phyloP scores from a whole-genome alignment of 2,329 filamentous ascomycete genomes.

The Fusarium sp. region DNA sequence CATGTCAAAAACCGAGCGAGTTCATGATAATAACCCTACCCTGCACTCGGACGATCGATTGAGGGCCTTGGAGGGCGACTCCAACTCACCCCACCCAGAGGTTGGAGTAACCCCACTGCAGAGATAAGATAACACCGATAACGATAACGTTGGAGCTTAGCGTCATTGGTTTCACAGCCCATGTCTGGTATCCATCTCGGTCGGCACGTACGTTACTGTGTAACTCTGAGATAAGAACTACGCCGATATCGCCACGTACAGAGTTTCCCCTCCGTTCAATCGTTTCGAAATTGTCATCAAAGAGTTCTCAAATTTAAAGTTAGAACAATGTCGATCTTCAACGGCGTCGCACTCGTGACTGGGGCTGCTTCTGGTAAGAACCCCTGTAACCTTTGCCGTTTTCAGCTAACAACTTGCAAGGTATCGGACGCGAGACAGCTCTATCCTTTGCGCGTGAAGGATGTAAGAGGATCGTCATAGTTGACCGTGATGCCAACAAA shows the following conservation, averaged over 20 bases:
- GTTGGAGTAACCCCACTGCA: neutral
- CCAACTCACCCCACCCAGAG: neutral
- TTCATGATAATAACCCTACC: neutral
- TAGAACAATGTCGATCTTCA: slow-evolving; percentile 11
- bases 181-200: neutral
- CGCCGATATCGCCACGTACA: neutral
- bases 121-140: neutral
- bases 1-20: too few species aligned
- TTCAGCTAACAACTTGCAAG: neutral
- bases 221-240: neutral
- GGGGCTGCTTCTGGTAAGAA: slow-evolving; percentile 17
- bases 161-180: neutral
- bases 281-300: accelerated
- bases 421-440: slow-evolving; percentile 10
- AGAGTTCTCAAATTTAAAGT: accelerated
- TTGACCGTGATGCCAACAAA: slow-evolving; percentile 1
- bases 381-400: too few species aligned
- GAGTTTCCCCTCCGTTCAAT: neutral
- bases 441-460: slow-evolving; percentile 10
- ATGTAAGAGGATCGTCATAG: neutral
- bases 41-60: neutral
- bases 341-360: slow-evolving; percentile 20
- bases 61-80: neutral
- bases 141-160: slow-evolving; percentile 13
- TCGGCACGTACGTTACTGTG: neutral